Evolutionary conservation across 140 eudicot species (phyloP), one percentile per base, ranked within the genome.

Genomic region (Stevia rebaudiana): DNA sequence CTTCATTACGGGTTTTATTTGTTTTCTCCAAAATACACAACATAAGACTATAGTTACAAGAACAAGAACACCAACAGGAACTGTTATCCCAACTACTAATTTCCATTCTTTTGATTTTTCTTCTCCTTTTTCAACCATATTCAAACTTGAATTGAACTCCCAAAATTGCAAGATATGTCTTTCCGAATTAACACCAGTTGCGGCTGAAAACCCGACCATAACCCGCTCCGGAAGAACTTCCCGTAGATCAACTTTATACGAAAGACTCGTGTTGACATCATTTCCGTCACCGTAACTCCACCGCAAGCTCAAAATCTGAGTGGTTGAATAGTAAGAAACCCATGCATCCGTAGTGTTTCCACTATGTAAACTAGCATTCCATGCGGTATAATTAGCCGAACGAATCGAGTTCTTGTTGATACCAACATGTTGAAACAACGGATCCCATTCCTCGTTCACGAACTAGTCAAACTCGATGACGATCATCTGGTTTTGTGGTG

Each of bases 201-300:
- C 67, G 57, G 87, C 85, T 18, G 87, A 78, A 46, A 84, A 81
- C 48, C 92, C 87, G 3, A 78, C 31, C 1, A 44, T 72, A 10
- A 40, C 74, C 39, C 70, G 41, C 60, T 73, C 80, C 1, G 80
- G 76, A 36, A 79, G 82, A 39, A 83, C 83, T 54, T 65, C 64
- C 43, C 61, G 48, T 49, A 76, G 76, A 61, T 76, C 68, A 55
- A 76, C 71, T 63, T 17, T 46, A 39, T 61, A 79, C 0, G 80
- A 79, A 66, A 61, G 80, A 65, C 63, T 69, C 31, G 55, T 53
- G 48, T 65, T 81, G 52, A 16, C 15, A 35, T 51, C 68, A 4
- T 30, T 48, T 28, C 40, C 51, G 0, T 18, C 68, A 19, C 63
- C 49, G 12, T 79, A 67, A 59, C 66, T 76, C 69, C 53, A 55